Evolutionary conservation across 75 land plant genomes (phyloP), one percentile per base, ranked within the genome.

Genomic region (Larix kaempferi): DNA sequence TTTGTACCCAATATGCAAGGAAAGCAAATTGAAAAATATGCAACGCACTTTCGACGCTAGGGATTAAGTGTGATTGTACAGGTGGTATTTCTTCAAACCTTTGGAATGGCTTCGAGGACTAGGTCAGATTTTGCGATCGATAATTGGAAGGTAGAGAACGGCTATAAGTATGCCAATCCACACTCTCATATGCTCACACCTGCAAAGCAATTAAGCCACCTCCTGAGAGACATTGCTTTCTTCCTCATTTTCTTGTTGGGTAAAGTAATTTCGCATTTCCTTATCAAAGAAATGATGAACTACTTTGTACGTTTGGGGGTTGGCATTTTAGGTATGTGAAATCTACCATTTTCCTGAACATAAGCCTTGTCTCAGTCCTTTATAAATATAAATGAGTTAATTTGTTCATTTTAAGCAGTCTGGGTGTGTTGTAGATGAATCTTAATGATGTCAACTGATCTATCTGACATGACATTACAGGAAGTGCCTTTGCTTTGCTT

Each of bases 401-500:
- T 49, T 49, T 0, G 5, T 5, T 6, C 49, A 6, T 44, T 6
- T 44, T 44, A 6, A 6, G 5, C 8, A 0, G 19, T 17, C 41
- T 11, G 1, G 2, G 19, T 17, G 1, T 19, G 17, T 2, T 33
- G 27, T 62, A 25, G 41, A 66, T 37, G 4, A 25, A 25, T 25
- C 0, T 11, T 69, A 49, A 49, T 11, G 8, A 22, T 69, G n/a
- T 69, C n/a, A 44, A 69, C 49, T n/a, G 1, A n/a, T 39, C 8
- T 41, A 22, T 21, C 39, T 39, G 12, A 21, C 0, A 19, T 21
- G 21, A 3, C 4, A 1, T 37, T 10, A 7, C 91, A 89, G 88
- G 86, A 61, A 89, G 87, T 82, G 86, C 84, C 59, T 82, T 86
- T 69, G 82, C 84, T 56, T 33, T 89, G 79, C 74, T 86, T 3